Percentiles rank a stretch among this genome's conserved stretches.
These are phyloP conservation scores for Botrytis elliptica DNA, from an alignment of 2,329 filamentous ascomycete species.

Conservation along the genomic window DNA sequence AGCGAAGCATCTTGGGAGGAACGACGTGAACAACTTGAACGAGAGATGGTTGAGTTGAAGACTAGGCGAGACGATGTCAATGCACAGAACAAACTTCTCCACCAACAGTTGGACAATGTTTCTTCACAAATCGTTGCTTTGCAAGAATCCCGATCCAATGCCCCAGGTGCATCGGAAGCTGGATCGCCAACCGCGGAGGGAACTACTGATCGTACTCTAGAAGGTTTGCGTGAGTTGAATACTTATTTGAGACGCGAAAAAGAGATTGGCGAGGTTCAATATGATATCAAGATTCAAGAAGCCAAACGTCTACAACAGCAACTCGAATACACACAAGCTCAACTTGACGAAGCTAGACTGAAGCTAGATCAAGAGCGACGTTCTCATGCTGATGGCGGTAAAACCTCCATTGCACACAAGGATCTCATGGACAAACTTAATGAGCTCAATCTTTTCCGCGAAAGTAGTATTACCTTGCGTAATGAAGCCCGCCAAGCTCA, in stretches of 20 bases:
- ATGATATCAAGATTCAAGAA: conserved; percentile 85
- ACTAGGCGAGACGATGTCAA: conserved; percentile 79
- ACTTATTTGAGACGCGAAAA: conserved; percentile 91
- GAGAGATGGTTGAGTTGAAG: conserved; percentile 77
- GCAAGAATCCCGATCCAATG: conserved; percentile 68
- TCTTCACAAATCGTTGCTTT: conserved; percentile 75
- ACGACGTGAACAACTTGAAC: conserved; percentile 74
- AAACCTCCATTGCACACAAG: conserved; percentile 75
- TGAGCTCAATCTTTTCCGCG: conserved; percentile 91
- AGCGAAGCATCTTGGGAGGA: conserved; percentile 88
- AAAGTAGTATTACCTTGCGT: conserved; percentile 88
- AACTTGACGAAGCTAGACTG: conserved; percentile 84
- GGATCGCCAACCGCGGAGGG: conserved; percentile 42
- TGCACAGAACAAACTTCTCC: conserved; percentile 85
- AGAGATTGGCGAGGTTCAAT: conserved; percentile 96
- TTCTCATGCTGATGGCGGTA: conserved; percentile 68
- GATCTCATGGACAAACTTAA: conserved; percentile 93
- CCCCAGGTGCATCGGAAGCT: conserved; percentile 52
- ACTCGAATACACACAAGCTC: conserved; percentile 78
- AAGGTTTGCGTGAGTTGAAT: conserved; percentile 86
- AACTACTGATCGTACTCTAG: conserved; percentile 58
- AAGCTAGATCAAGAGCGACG: conserved; percentile 89
- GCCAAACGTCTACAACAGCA: conserved; percentile 86
- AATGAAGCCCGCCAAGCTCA: conserved; percentile 81
- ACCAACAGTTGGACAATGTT: conserved; percentile 83